Conservation (phyloP, 495 filamentous ascomycete species). For the Monascus purpureus region DNA sequence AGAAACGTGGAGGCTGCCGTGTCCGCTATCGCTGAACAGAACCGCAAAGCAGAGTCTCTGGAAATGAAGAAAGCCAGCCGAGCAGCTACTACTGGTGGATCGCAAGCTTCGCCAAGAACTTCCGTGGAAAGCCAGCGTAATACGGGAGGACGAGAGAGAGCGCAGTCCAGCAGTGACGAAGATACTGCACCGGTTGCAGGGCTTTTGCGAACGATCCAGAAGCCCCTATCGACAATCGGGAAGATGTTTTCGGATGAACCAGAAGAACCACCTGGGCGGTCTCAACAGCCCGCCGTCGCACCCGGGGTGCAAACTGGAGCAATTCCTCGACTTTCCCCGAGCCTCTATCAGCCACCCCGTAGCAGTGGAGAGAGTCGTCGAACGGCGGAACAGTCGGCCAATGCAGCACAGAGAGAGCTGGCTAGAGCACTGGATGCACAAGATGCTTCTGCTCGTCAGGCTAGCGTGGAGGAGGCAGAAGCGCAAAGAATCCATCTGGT, state of each 20-base stretch:
- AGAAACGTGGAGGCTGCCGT: conserved; percentile 89
- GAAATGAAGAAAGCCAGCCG: conserved; percentile 49
- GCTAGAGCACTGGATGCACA: conserved; percentile 41
- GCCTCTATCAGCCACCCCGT: conserved; percentile 36
- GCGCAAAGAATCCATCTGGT: conserved; percentile 69
- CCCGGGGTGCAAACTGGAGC: conserved; percentile 44
- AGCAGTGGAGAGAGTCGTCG: conserved; percentile 29
- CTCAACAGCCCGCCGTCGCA: conserved; percentile 35
- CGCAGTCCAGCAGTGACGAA: conserved; percentile 35
- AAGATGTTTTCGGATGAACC: conserved; percentile 86
- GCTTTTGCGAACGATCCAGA: conserved; percentile 80
- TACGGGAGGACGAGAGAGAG: conserved; percentile 26
- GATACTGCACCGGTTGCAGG: conserved; percentile 74
- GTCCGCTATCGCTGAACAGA: conserved; percentile 87
- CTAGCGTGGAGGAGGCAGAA: conserved; percentile 83
- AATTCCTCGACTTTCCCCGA: conserved; percentile 45
- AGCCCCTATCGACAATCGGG: conserved; percentile 85
- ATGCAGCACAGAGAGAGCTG: conserved; percentile 15
- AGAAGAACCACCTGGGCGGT: conserved; percentile 26
- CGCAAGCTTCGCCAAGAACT: conserved; percentile 32
- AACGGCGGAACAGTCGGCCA: conserved; percentile 31
- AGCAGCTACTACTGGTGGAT: conserved; percentile 1
- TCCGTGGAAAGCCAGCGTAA: conserved; percentile 43
- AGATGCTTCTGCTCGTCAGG: conserved; percentile 87
- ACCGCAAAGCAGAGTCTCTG: conserved; percentile 37